phyloP scores from a whole-genome alignment of 2,329 filamentous ascomycete genomes.

The Xylaria sp. region DNA sequence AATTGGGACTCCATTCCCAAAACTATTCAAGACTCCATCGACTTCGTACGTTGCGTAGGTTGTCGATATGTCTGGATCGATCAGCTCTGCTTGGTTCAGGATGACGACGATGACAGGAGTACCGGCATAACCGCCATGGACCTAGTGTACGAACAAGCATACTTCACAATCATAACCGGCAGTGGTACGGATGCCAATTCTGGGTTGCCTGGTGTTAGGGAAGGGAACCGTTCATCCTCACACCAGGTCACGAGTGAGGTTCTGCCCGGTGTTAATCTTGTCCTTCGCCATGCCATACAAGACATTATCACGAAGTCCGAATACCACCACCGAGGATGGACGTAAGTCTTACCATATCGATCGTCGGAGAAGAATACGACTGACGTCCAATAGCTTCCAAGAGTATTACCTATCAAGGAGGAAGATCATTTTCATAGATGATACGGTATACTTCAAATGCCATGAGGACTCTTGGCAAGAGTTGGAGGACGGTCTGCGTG shows the following conservation, averaged over 20 bases:
- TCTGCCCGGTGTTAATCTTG: constrained; percentile 34
- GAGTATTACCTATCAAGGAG: constrained; percentile 42
- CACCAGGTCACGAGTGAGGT: constrained; percentile 33
- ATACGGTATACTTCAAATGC: constrained; percentile 40
- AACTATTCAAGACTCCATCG: constrained; percentile 38
- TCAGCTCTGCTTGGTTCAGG: constrained; percentile 40
- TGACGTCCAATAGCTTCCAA: constrained; percentile 35
- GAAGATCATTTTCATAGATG: constrained; percentile 39
- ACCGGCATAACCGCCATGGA: constrained; percentile 41
- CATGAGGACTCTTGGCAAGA: constrained; percentile 36
- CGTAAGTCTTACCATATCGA: constrained; percentile 30
- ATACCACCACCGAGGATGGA: constrained; percentile 40
- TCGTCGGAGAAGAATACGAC: not conserved
- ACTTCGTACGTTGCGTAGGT: constrained; percentile 35
- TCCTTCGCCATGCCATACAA: constrained; percentile 39
- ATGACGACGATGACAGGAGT: constrained; percentile 33
- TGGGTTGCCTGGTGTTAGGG: constrained; percentile 36
- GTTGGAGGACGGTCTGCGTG: constrained; percentile 35
- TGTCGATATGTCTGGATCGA: constrained; percentile 41
- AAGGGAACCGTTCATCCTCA: constrained; percentile 31
- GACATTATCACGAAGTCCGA: constrained; percentile 36
- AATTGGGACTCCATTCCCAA: constrained; percentile 38
- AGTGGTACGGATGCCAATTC: constrained; percentile 38
- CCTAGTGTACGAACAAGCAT: constrained; percentile 39
- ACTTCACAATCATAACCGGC: constrained; percentile 39